phyloP scores from a whole-genome alignment of 331 rosid genomes.

The Saraca asoca region DNA sequence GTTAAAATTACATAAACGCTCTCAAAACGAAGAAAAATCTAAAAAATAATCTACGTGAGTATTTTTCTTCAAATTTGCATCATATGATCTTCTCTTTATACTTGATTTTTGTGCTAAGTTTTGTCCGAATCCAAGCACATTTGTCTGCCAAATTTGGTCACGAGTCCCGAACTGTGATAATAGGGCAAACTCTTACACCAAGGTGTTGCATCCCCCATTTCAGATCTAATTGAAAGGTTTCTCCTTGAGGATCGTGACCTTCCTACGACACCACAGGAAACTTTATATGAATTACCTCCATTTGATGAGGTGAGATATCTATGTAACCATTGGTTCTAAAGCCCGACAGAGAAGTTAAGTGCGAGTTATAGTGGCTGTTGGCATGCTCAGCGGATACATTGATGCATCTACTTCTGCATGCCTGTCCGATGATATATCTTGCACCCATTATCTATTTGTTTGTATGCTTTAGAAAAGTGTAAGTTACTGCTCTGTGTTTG shows the following conservation, averaged over 20 bases:
- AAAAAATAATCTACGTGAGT: no score
- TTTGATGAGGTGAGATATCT: slow-evolving; percentile 82
- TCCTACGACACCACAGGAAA: slow-evolving; percentile 84
- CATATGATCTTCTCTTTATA: no score
- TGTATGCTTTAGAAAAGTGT: neutral
- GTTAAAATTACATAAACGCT: no score
- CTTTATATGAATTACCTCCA: slow-evolving; percentile 83
- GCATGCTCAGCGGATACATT: slow-evolving; percentile 4
- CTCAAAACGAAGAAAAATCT: no score
- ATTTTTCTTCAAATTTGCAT: no score
- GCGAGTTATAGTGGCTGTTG: slow-evolving; percentile 21
- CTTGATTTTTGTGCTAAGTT: no score
- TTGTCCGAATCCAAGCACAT: no score
- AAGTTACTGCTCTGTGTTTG: slow-evolving; percentile 32
- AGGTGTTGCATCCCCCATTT: slow-evolving; percentile 86
- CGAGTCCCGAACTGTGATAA: no score
- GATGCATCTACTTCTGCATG: slow-evolving; percentile 9
- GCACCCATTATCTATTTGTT: neutral
- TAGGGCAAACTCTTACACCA: slow-evolving; percentile 81
- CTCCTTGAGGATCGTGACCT: slow-evolving; percentile 91
- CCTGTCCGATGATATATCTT: slow-evolving; percentile 9
- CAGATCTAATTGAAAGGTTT: slow-evolving; percentile 89
- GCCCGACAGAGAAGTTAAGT: neutral
- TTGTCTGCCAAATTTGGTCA: no score
- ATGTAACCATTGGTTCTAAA: slow-evolving; percentile 18